phyloP scores from a whole-genome alignment of 768 basidiomycete genomes.

The Tephrocybe sp. region DNA sequence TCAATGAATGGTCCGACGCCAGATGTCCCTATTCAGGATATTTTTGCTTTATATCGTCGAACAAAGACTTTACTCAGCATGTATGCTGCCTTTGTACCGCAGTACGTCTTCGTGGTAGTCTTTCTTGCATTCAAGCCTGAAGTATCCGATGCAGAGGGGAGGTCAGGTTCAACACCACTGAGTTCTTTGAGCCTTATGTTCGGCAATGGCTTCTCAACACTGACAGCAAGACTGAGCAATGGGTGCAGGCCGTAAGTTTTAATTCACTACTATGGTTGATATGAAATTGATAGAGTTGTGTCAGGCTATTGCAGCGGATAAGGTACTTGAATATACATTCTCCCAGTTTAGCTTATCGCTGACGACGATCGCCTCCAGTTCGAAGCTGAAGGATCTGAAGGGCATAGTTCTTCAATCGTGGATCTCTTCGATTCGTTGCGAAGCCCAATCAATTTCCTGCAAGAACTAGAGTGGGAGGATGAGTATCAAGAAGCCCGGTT shows the following conservation, averaged over 20 bases:
- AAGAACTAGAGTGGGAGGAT: constrained; percentile 91
- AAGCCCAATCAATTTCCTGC: constrained; percentile 84
- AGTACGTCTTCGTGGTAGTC: constrained; percentile 43
- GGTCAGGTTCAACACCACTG: constrained; percentile 64
- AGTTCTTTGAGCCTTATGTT: constrained; percentile 87
- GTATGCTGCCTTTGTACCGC: constrained; percentile 75
- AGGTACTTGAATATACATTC: constrained; percentile 27
- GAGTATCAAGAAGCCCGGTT: constrained; percentile 86
- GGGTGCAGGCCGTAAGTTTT: constrained; percentile 84
- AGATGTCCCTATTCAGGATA: constrained; percentile 85
- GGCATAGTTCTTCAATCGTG: constrained; percentile 95
- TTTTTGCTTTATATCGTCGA: constrained; percentile 83
- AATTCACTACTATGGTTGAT: background rate
- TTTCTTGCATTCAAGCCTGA: background rate
- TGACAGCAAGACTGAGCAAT: constrained; percentile 85
- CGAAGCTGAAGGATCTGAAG: constrained; percentile 72
- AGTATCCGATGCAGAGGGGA: constrained; percentile 38
- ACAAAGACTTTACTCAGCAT: constrained; percentile 74
- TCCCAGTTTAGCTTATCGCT: background rate
- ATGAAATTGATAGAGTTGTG: constrained; percentile 3
- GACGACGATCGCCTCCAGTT: constrained; percentile 41
- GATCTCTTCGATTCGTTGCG: constrained; percentile 94
- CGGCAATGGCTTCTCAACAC: constrained; percentile 87
- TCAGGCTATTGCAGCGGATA: constrained; percentile 72
- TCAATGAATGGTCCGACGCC: constrained; percentile 87